Conservation (phyloP, 1,284 basidiomycete species). For the Cystobasidium sp. region DNA sequence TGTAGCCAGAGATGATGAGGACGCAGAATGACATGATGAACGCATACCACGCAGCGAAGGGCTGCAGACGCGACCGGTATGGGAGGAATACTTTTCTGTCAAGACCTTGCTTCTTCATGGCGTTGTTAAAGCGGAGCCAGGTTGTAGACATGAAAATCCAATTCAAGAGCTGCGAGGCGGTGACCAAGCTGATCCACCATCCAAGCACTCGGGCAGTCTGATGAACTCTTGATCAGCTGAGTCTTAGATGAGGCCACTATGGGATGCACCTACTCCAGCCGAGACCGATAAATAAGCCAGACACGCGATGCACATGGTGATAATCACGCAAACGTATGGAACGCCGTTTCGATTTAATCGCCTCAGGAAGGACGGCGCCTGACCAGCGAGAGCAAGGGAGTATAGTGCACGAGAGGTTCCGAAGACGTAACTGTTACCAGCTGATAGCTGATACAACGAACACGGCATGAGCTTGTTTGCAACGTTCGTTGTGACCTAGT, state of each 20-base stretch:
- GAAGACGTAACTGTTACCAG: conserved; percentile 50
- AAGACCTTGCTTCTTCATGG: conserved; percentile 46
- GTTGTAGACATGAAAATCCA: conserved; percentile 46
- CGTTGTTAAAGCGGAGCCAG: conserved; percentile 48
- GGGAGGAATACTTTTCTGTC: conserved; percentile 40
- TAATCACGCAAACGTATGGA: conserved; percentile 48
- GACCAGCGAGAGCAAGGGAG: conserved; percentile 48
- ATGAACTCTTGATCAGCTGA: neutral
- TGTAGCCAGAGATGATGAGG: conserved; percentile 49
- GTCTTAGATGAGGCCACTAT: neutral
- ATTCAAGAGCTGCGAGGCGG: conserved; percentile 43
- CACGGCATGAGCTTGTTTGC: neutral
- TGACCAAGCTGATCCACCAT: conserved; percentile 45
- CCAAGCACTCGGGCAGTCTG: conserved; percentile 39
- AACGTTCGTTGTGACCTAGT: neutral
- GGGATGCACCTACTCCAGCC: conserved; percentile 32
- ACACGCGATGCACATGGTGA: conserved; percentile 43
- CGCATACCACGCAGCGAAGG: conserved; percentile 46
- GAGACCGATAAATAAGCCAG: conserved; percentile 48
- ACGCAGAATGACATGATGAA: conserved; percentile 45
- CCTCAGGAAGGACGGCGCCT: conserved; percentile 49
- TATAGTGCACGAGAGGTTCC: conserved; percentile 48
- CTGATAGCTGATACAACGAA: conserved; percentile 34
- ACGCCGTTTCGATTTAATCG: conserved; percentile 51
- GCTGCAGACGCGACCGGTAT: conserved; percentile 42